Evolutionary conservation across 176 grass and related monocot species (phyloP).

Genomic region (Themeda triandra): DNA sequence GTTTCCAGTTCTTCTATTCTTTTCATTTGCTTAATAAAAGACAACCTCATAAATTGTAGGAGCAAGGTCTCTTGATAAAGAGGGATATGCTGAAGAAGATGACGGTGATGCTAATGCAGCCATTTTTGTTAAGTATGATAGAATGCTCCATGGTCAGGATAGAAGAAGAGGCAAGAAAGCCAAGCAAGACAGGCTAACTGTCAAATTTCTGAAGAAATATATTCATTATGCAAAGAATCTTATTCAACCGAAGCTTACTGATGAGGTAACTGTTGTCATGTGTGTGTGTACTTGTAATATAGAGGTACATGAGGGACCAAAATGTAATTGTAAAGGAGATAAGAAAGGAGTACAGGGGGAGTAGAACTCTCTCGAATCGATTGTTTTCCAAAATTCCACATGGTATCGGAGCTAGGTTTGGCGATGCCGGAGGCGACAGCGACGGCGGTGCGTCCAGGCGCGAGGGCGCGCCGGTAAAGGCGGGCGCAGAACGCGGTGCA

Average conservation of each 20-base stretch:
- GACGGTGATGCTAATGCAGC: constrained; percentile 69
- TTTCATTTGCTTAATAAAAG: constrained; percentile 17
- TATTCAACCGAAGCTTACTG: constrained; percentile 84
- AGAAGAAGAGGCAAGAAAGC: constrained; percentile 75
- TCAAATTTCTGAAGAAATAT: constrained; percentile 97
- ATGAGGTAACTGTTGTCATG: too few relatives aligned
- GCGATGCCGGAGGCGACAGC: too few relatives aligned
- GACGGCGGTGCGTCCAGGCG: too few relatives aligned
- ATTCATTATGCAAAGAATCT: constrained; percentile 96
- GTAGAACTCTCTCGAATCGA: too few relatives aligned
- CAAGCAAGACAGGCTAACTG: constrained; percentile 78
- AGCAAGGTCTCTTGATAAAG: constrained; percentile 51
- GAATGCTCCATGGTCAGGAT: constrained; percentile 93
- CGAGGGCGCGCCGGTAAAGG: too few relatives aligned
- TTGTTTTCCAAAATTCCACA: too few relatives aligned
- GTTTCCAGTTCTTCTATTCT: background rate
- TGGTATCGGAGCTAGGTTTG: too few relatives aligned
- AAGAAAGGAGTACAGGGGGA: too few relatives aligned
- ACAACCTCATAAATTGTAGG: constrained; percentile 21
- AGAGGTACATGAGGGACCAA: too few relatives aligned
- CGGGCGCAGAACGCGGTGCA: too few relatives aligned
- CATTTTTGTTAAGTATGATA: constrained; percentile 92
- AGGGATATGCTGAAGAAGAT: constrained; percentile 76
- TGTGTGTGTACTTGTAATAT: too few relatives aligned
- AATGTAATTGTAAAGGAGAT: too few relatives aligned